Evolutionary conservation across 2,329 filamentous ascomycete genomes (phyloP).

Genomic region (Myriangium duriaei): DNA sequence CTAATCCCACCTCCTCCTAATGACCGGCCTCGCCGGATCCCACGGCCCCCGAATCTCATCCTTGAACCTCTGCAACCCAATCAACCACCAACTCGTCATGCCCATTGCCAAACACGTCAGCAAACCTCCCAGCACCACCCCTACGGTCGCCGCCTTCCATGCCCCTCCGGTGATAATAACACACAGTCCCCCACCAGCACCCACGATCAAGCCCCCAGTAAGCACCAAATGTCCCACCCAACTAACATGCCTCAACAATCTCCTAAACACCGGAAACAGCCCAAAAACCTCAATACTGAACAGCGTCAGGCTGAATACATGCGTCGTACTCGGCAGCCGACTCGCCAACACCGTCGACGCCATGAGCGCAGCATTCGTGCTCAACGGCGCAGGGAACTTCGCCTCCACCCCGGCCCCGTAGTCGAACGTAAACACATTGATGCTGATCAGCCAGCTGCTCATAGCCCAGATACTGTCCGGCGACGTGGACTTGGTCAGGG

Average conservation of each 20-base stretch:
- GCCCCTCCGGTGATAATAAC: slow-evolving; percentile 42
- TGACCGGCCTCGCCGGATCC: slow-evolving; percentile 86
- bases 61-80: slow-evolving; percentile 95
- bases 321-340: slow-evolving; percentile 74
- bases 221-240: slow-evolving; percentile 70
- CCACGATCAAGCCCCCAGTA: slow-evolving; percentile 63
- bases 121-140: slow-evolving; percentile 63
- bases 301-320: slow-evolving; percentile 88
- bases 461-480: slow-evolving; percentile 96
- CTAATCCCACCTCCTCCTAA: slow-evolving; percentile 51
- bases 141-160: slow-evolving; percentile 50
- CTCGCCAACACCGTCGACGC: slow-evolving; percentile 88
- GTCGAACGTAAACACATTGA: slow-evolving; percentile 98
- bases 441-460: slow-evolving; percentile 80
- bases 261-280: slow-evolving; percentile 91
- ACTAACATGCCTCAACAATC: slow-evolving; percentile 69
- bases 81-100: slow-evolving; percentile 94
- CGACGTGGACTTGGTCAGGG: slow-evolving; percentile 83
- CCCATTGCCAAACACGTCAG: slow-evolving; percentile 72
- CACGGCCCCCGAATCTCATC: slow-evolving; percentile 97
- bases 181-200: slow-evolving; percentile 67
- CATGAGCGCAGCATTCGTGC: slow-evolving; percentile 94
- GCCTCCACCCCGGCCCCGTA: slow-evolving; percentile 61
- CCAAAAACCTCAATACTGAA: slow-evolving; percentile 98
- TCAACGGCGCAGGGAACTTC: slow-evolving; percentile 61